Percentiles rank a stretch among this genome's conserved stretches.
phyloP scores from a whole-genome alignment of 1,139 yeast species.

The Arxiozyma bovina region DNA sequence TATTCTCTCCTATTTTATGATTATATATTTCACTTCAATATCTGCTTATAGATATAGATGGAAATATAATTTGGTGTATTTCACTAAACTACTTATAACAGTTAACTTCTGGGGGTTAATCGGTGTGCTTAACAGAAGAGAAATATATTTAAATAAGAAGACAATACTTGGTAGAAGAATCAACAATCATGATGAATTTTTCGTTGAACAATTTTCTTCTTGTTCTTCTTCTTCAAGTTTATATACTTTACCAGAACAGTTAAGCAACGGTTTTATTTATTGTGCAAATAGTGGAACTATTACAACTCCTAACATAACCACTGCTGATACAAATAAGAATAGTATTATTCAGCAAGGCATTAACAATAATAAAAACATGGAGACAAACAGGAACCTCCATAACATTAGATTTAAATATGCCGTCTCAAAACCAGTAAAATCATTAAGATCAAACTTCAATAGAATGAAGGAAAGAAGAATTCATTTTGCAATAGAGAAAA shows the following conservation, averaged over 20 bases:
- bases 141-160: constrained; percentile 19
- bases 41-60: constrained; percentile 12
- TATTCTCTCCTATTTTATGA: constrained; percentile 12
- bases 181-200: constrained; percentile 23
- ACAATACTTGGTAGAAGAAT: constrained; percentile 29
- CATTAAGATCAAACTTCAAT: constrained; percentile 1
- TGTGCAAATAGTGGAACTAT: not conserved
- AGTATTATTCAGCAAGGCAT: not conserved
- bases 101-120: constrained; percentile 30
- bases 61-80: constrained; percentile 20
- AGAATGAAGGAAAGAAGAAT: not conserved
- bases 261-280: not conserved
- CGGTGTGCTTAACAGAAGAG: constrained; percentile 25
- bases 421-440: not conserved
- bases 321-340: not conserved
- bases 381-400: not conserved
- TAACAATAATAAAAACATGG: not conserved
- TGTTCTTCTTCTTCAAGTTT: constrained; percentile 10
- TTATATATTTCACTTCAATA: constrained; percentile 13
- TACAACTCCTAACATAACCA: not conserved
- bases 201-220: constrained; percentile 20
- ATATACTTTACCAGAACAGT: not conserved
- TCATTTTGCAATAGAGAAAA: not conserved
- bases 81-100: constrained; percentile 22
- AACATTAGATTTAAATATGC: not conserved